Conservation (phyloP, 257 asterid genomes). For the Oldenlandia corymbosa region DNA sequence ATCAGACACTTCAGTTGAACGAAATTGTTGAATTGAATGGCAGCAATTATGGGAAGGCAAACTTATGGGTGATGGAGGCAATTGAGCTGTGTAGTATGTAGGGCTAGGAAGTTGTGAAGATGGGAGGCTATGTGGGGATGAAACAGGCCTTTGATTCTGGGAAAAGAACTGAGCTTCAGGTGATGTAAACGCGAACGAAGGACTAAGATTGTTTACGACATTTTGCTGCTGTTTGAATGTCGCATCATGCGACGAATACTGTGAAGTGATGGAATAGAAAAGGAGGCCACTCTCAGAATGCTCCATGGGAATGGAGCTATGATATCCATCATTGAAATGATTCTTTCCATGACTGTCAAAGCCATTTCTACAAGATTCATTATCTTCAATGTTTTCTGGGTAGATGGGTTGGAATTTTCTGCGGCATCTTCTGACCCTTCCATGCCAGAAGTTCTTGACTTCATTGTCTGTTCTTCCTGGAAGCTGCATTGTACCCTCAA, state of each 20-base stretch:
- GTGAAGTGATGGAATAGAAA: constrained; percentile 1
- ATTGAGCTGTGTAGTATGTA: constrained; percentile 1
- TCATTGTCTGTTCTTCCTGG: constrained; percentile 63
- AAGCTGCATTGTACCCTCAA: constrained; percentile 30
- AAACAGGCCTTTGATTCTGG: constrained; percentile 6
- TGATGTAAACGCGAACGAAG: constrained; percentile 1
- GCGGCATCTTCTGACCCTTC: constrained; percentile 43
- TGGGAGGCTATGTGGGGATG: constrained; percentile 14
- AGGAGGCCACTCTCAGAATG: not conserved
- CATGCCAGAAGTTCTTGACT: constrained; percentile 63
- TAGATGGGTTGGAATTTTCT: constrained; percentile 34
- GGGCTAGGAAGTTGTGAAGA: constrained; percentile 15
- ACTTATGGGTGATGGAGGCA: constrained; percentile 5
- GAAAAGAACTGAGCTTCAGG: constrained; percentile 18
- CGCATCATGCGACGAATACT: not conserved
- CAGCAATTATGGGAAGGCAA: constrained; percentile 21
- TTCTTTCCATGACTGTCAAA: not conserved
- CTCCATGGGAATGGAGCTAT: constrained; percentile 3
- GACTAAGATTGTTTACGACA: not conserved
- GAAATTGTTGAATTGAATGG: constrained; percentile 9
- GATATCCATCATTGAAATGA: not conserved
- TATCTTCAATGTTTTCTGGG: constrained; percentile 19
- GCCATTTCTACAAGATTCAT: constrained; percentile 6
- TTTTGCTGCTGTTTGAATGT: not conserved
- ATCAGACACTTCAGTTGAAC: constrained; percentile 4